Base-by-base conservation (phyloP, 2,329 filamentous ascomycete species). In the Stemphylium lycopersici region DNA sequence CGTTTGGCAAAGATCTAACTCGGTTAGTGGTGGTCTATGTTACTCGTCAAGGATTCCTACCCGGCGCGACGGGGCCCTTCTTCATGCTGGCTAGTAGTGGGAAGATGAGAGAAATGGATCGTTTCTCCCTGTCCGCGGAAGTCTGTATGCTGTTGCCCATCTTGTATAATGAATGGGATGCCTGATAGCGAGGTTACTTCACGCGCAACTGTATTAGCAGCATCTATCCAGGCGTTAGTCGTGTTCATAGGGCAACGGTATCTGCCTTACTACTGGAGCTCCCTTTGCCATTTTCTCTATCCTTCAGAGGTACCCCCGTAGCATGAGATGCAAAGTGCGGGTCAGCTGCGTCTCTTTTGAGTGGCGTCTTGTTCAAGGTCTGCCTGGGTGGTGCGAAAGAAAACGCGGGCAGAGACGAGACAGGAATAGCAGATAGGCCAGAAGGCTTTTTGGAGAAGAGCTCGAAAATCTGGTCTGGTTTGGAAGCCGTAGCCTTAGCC, bases 191-290 rank as follows among this genome's bases (percentile, higher is more conserved):
- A 24, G 15, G 12, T 5, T 4, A 13, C 5, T 10, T 26, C 5
- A 16, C 11, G 13, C 11, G 22, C 5, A 3, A 40, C 16, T 10
- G 2, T 4, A 8, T 16, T 13, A 22, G 15, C 15, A 20, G 5
- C 6, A 18, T 22, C 56, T 56, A 26, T 12, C 22, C 4, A 20
- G 5, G n/a, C 15, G 5, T 58, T 34, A 56, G 56, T 15, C 1
- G 0, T n/a, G 5, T 29, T 15, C 20, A 15, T 11, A 13, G 8
- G 1, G 26, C 22, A 0, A 13, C 34, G 15, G 18, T 13, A 33
- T 11, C 15, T 12, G 3, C 1, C 47, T 45, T 15, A 48, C 55
- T 43, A 31, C 37, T 22, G n/a, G 39, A 15, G 43, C 11, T 26
- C 4, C 41, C 16, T 8, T 33, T 29, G 2, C 31, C 3, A 2